These are phyloP conservation scores for Lactifluus volemus DNA, from an alignment of 768 basidiomycete genomes.

Conservation along the genomic window DNA sequence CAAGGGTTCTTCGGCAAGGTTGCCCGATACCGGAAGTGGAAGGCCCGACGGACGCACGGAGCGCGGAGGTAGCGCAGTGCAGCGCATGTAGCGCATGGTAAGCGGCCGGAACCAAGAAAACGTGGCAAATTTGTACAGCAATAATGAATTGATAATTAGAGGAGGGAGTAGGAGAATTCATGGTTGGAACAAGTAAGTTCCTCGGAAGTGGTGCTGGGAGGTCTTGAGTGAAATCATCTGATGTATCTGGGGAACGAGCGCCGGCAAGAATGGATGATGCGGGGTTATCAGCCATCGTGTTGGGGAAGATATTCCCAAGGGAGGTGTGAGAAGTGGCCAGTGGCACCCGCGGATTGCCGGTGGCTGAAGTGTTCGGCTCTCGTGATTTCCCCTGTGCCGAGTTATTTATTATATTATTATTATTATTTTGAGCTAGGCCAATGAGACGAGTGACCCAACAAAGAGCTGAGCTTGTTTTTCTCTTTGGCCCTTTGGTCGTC, in stretches of 20 bases:
- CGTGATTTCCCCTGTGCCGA: not conserved
- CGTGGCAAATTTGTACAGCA: not conserved
- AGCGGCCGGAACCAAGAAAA: conserved; percentile 3
- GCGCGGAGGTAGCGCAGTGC: conserved; percentile 1
- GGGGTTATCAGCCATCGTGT: not conserved
- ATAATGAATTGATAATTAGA: not conserved
- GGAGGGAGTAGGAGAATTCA: not conserved
- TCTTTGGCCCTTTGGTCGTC: conserved; percentile 3
- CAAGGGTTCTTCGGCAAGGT: not conserved
- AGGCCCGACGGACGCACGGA: not conserved
- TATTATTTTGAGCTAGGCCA: not conserved
- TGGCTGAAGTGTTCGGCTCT: not conserved
- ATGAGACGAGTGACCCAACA: not conserved
- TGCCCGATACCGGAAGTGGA: not conserved
- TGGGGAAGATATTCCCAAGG: not conserved
- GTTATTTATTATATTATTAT: not conserved
- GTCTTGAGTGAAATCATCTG: conserved; percentile 6
- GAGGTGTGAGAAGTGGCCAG: not conserved
- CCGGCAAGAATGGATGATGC: not conserved
- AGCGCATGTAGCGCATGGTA: not conserved
- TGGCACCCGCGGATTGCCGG: conserved; percentile 6
- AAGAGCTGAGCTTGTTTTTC: not conserved
- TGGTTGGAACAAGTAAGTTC: not conserved
- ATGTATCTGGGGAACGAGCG: conserved; percentile 11
- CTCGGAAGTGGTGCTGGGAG: not conserved